Percentiles rank a stretch among this genome's conserved stretches.
Evolutionary conservation across 768 basidiomycete genomes (phyloP).

Genomic region (Podaxis sp.): DNA sequence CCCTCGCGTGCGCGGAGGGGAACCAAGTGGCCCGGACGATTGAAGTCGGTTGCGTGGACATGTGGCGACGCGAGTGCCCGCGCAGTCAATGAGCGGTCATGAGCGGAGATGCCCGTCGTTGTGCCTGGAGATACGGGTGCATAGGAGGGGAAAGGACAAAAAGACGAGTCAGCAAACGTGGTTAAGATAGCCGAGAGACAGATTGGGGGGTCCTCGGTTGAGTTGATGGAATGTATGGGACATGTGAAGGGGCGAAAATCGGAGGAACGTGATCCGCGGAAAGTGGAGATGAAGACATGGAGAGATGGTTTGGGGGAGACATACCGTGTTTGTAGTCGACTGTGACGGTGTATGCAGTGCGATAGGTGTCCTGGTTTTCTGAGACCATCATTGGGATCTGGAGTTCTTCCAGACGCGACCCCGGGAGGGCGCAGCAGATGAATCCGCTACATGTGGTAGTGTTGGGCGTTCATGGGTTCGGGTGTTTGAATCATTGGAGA

Average conservation of each 20-base stretch:
- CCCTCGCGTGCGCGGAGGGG: slow-evolving; percentile 84
- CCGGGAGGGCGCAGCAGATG: slow-evolving; percentile 84
- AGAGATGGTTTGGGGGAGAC: slow-evolving; percentile 18
- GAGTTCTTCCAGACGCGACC: slow-evolving; percentile 69
- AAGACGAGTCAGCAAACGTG: neutral
- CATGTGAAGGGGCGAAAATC: neutral
- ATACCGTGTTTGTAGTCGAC: slow-evolving; percentile 88
- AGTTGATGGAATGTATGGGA: neutral
- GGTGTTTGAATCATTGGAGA: neutral
- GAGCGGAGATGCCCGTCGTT: slow-evolving; percentile 94
- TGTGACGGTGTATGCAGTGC: slow-evolving; percentile 94
- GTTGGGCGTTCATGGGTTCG: no score
- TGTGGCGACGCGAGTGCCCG: slow-evolving; percentile 70
- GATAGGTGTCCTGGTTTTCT: slow-evolving; percentile 82
- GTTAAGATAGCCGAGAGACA: slow-evolving; percentile 8
- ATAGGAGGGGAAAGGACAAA: neutral
- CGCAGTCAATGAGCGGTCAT: slow-evolving; percentile 87
- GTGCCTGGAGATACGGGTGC: slow-evolving; percentile 52
- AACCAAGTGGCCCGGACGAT: slow-evolving; percentile 92
- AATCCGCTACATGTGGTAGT: slow-evolving; percentile 63
- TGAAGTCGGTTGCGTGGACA: slow-evolving; percentile 64
- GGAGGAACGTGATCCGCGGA: neutral
- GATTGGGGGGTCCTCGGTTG: neutral
- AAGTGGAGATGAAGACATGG: slow-evolving; percentile 6
- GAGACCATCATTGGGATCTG: slow-evolving; percentile 94